phyloP scores from a whole-genome alignment of 176 grass and related monocot species.

The Oryza rufipogon region DNA sequence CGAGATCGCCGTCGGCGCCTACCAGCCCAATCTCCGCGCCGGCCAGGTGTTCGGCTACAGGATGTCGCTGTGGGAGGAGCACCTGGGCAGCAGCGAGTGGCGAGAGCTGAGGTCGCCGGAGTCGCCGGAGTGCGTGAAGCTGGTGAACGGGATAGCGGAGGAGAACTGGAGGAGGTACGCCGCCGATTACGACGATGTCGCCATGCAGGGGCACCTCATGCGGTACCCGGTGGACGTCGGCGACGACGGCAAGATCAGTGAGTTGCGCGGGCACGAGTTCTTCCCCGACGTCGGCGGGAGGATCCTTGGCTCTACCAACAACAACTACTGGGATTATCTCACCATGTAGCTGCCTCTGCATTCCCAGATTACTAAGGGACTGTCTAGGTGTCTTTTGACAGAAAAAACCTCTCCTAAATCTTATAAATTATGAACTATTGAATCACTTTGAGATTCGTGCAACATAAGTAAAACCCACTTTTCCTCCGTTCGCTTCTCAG shows the following conservation, averaged over 20 bases:
- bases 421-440: no score
- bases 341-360: constrained; percentile 40
- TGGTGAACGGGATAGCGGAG: constrained; percentile 42
- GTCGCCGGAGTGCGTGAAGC: constrained; percentile 35
- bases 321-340: constrained; percentile 44
- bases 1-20: constrained; percentile 82
- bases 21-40: constrained; percentile 56
- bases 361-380: no score
- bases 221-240: constrained; percentile 51
- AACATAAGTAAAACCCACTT: no score
- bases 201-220: constrained; percentile 54
- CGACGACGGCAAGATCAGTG: constrained; percentile 12
- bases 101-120: constrained; percentile 41
- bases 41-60: constrained; percentile 57
- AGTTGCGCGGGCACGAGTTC: constrained; percentile 19
- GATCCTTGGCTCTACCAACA: constrained; percentile 52
- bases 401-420: no score
- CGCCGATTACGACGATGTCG: not conserved
- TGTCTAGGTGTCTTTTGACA: no score
- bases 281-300: constrained; percentile 71
- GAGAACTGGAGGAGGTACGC: constrained; percentile 55
- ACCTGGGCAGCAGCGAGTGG: constrained; percentile 27
- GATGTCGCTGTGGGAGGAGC: constrained; percentile 75
- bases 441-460: no score
- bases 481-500: no score